A percentile compares a stretch with the other conserved stretches of the same genome.
phyloP scores from a whole-genome alignment of 805 yeast genomes.

The Pichia sporocuriosa region DNA sequence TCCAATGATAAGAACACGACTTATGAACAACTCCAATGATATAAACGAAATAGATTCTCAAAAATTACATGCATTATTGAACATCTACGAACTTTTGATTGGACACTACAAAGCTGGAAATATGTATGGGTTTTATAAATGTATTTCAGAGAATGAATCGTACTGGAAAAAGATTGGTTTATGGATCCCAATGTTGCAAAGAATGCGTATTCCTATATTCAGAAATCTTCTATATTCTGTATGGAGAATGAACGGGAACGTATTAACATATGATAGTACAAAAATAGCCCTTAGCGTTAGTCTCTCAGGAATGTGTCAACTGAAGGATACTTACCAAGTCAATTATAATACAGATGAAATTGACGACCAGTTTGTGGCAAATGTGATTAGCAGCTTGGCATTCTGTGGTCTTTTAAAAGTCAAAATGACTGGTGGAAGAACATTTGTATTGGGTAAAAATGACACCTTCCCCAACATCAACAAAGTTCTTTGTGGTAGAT shows the following conservation, averaged over 20 bases:
- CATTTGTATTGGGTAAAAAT: conserved; percentile 25
- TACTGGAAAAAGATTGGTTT: conserved; percentile 35
- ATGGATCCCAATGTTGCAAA: conserved; percentile 39
- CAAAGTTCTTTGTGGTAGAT: conserved; percentile 18
- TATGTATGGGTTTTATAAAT: conserved; percentile 29
- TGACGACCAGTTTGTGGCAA: conserved; percentile 42
- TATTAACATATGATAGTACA: conserved; percentile 19
- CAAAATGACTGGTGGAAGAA: conserved; percentile 32
- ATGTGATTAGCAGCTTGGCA: conserved; percentile 42
- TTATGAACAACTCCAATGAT: too few relatives aligned
- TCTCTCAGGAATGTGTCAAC: conserved; percentile 8
- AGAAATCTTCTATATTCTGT: conserved; percentile 34
- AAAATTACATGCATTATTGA: conserved; percentile 15
- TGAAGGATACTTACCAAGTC: conserved; percentile 15
- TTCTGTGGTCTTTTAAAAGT: conserved; percentile 51
- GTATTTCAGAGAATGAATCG: conserved; percentile 30
- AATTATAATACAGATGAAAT: conserved; percentile 13
- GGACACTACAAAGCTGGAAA: conserved; percentile 37
- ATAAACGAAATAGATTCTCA: not conserved
- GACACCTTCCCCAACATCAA: conserved; percentile 25
- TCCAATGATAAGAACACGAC: too few relatives aligned
- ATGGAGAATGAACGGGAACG: conserved; percentile 13
- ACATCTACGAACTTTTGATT: conserved; percentile 34
- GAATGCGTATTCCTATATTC: conserved; percentile 37
- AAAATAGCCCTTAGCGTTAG: conserved; percentile 24